A percentile compares a stretch with the other conserved stretches of the same genome.
Evolutionary conservation across 1,284 basidiomycete genomes (phyloP).

Genomic region (Austroboletus novae-zelandiae): DNA sequence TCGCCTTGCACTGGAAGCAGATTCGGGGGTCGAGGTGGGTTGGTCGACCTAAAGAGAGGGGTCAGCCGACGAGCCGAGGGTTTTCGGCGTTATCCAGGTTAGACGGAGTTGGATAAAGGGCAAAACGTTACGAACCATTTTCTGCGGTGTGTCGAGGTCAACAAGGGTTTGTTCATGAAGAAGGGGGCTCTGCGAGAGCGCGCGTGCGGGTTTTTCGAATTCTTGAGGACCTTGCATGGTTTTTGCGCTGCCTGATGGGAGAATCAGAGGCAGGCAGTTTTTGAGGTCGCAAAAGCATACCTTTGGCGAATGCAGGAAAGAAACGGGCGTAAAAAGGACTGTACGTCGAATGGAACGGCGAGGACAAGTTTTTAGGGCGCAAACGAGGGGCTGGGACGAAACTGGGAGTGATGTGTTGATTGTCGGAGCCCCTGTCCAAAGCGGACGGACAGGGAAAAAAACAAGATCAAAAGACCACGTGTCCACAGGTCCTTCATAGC

Average conservation of each 20-base stretch:
- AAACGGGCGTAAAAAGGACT: neutral
- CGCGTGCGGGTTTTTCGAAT: conserved; percentile 21
- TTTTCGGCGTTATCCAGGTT: conserved; percentile 28
- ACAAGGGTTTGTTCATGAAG: conserved; percentile 27
- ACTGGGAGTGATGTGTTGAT: conserved; percentile 32
- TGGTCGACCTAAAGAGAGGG: conserved; percentile 26
- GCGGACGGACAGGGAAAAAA: conserved; percentile 35
- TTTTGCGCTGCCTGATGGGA: conserved; percentile 33
- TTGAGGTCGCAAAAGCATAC: conserved; percentile 11
- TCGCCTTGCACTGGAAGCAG: conserved; percentile 23
- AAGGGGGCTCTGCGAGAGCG: conserved; percentile 3
- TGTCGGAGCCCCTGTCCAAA: conserved; percentile 38
- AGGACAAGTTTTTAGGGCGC: conserved; percentile 16
- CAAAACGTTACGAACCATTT: conserved; percentile 33
- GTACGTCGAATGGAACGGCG: conserved; percentile 1
- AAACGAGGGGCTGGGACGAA: conserved; percentile 13
- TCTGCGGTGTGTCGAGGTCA: conserved; percentile 25
- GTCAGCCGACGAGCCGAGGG: conserved; percentile 24
- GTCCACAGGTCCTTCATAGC: conserved; percentile 17
- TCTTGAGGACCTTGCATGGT: conserved; percentile 30
- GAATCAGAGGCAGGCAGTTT: conserved; percentile 22
- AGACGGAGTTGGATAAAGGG: conserved; percentile 32
- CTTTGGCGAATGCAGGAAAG: conserved; percentile 7
- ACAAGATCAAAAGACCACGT: conserved; percentile 35
- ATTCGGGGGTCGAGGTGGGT: conserved; percentile 23